Conservation (phyloP, 202 grass and related monocot species). For the Zoysia matrella region DNA sequence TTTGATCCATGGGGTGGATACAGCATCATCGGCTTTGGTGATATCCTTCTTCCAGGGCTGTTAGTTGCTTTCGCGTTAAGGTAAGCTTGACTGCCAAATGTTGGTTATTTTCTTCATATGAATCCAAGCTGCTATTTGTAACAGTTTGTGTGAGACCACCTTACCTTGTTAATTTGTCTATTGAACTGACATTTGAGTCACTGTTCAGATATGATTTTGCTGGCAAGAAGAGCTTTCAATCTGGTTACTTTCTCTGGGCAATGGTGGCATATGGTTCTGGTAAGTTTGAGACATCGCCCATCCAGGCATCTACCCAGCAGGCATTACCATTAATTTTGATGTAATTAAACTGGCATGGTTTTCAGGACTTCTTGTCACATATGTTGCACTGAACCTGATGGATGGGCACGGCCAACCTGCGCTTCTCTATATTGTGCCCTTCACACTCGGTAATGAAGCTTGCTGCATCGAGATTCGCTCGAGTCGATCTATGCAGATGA, state of each 20-base stretch:
- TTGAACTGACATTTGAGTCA: not conserved
- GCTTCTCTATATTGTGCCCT: constrained; percentile 95
- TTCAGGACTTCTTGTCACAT: constrained; percentile 89
- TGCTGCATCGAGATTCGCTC: not conserved
- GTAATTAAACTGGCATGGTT: constrained; percentile 14
- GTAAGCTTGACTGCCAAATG: constrained; percentile 37
- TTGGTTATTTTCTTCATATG: constrained; percentile 7
- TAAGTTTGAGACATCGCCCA: constrained; percentile 42
- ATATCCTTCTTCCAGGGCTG: constrained; percentile 51
- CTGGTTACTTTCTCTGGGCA: constrained; percentile 94
- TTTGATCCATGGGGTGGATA: constrained; percentile 29
- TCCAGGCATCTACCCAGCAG: not conserved
- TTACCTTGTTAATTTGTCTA: not conserved
- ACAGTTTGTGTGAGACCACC: not conserved
- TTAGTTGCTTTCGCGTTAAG: constrained; percentile 87
- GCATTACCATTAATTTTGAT: not conserved
- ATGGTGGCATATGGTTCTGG: constrained; percentile 92
- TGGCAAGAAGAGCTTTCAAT: constrained; percentile 82
- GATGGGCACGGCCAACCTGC: constrained; percentile 93
- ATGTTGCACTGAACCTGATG: constrained; percentile 97
- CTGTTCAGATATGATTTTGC: constrained; percentile 81
- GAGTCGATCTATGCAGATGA: not conserved
- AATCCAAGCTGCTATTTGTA: not conserved
- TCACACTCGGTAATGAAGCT: constrained; percentile 77
- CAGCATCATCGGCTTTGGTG: too few relatives aligned